These are phyloP conservation scores for Nicotiana tomentosiformis DNA, from an alignment of 257 asterid genomes.

Conservation along the genomic window DNA sequence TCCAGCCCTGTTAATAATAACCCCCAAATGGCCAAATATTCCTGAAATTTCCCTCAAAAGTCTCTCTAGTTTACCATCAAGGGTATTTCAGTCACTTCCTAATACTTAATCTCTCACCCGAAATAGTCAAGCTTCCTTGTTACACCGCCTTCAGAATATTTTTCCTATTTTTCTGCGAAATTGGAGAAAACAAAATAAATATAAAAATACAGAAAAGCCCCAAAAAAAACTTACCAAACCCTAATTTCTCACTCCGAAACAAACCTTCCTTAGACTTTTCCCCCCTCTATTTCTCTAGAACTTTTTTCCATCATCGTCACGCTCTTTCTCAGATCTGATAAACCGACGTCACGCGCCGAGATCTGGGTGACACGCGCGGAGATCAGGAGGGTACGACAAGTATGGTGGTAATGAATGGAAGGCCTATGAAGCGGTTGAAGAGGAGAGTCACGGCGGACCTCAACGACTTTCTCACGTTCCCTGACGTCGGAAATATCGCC, in stretches of 20 bases:
- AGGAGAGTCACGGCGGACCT: conserved; percentile 21
- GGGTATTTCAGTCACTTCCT: not conserved
- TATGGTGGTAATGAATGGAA: conserved; percentile 21
- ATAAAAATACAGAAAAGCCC: conserved; percentile 48
- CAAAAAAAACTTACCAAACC: conserved; percentile 28
- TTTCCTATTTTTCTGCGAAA: not conserved
- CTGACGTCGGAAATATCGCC: conserved; percentile 11
- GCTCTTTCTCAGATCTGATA: not conserved
- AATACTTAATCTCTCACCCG: not conserved
- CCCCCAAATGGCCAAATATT: not conserved
- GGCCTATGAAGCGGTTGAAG: conserved; percentile 20
- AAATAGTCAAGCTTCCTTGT: not conserved
- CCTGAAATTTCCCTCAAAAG: not conserved
- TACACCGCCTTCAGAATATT: not conserved
- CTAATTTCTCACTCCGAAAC: conserved; percentile 34
- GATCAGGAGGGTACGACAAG: not conserved
- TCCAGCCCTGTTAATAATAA: too few relatives aligned
- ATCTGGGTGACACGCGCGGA: conserved; percentile 12
- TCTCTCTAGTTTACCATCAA: not conserved
- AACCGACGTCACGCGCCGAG: conserved; percentile 15
- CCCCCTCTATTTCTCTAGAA: not conserved
- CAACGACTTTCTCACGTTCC: conserved; percentile 14
- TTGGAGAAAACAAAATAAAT: not conserved
- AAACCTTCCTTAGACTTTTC: conserved; percentile 13
- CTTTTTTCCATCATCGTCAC: too few relatives aligned